Evolutionary conservation across 352 stramenopile species (phyloP).

Genomic region (Globisporangium spiculum): DNA sequence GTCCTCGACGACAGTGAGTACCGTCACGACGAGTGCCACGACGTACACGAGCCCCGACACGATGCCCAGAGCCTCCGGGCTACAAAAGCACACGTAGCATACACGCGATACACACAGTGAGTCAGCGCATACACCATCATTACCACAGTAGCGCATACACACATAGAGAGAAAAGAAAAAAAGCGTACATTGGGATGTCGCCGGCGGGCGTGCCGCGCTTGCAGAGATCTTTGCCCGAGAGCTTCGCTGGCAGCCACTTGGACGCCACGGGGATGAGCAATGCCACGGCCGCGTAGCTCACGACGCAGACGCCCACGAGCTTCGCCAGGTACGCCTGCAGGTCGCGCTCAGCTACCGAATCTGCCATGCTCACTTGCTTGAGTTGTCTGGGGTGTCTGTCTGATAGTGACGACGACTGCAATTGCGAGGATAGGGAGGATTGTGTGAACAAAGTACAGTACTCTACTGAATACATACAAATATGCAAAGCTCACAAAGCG

Average conservation of each 20-base stretch:
- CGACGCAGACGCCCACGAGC: conserved; percentile 49
- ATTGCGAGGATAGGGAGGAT: too few relatives aligned
- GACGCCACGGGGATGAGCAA: conserved; percentile 61
- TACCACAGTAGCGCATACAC: neutral
- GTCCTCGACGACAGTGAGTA: conserved; percentile 69
- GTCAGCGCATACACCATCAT: neutral
- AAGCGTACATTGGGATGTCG: conserved; percentile 82
- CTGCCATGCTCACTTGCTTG: neutral
- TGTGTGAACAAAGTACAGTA: too few relatives aligned
- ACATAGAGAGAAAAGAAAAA: neutral
- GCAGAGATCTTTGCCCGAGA: conserved; percentile 92
- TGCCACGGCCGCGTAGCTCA: conserved; percentile 57
- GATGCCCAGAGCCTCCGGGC: conserved; percentile 85
- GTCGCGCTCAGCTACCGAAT: conserved; percentile 10
- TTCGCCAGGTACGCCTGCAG: conserved; percentile 45
- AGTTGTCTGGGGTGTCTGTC: neutral
- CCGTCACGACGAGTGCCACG: conserved; percentile 58
- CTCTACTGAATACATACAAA: too few relatives aligned
- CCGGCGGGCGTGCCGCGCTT: conserved; percentile 87
- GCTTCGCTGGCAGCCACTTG: conserved; percentile 68
- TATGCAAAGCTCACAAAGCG: too few relatives aligned
- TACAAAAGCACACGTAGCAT: conserved; percentile 18
- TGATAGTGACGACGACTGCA: neutral
- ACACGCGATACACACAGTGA: neutral
- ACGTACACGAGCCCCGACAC: conserved; percentile 88